Conservation (phyloP, 345 rosid species). For the Dovyalis caffra region DNA sequence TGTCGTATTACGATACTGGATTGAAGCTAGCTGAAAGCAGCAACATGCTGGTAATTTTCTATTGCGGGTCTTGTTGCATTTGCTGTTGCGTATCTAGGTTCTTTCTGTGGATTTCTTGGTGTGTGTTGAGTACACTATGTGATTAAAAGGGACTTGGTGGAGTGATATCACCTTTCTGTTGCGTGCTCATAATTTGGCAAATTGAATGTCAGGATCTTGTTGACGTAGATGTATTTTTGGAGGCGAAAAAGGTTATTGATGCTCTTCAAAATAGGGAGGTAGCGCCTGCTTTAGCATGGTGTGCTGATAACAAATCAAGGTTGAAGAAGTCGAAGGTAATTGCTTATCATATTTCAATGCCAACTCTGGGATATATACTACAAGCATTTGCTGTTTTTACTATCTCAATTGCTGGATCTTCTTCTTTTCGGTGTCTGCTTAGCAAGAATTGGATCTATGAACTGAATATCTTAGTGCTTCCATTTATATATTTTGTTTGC, state of each 20-base stretch:
- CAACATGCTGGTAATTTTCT: conserved; percentile 56
- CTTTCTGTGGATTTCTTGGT: neutral
- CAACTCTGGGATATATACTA: neutral
- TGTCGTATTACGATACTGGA: conserved; percentile 85
- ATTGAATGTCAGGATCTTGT: conserved; percentile 71
- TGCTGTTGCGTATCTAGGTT: neutral
- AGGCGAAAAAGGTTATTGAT: conserved; percentile 80
- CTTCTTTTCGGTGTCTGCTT: neutral
- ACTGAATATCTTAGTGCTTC: neutral
- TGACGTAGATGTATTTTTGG: conserved; percentile 86
- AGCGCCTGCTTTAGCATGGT: conserved; percentile 87
- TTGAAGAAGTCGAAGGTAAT: conserved; percentile 90
- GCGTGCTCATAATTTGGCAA: neutral
- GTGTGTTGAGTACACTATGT: too few relatives aligned
- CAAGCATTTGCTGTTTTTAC: neutral
- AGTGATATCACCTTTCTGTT: neutral
- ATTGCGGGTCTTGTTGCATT: neutral
- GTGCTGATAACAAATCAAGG: conserved; percentile 82
- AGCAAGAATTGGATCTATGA: neutral
- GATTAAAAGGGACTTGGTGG: neutral
- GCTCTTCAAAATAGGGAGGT: conserved; percentile 82
- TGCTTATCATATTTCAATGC: neutral
- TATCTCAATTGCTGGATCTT: neutral
- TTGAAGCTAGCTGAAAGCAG: conserved; percentile 68
- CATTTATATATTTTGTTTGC: too few relatives aligned